Evolutionary conservation across 2,329 filamentous ascomycete species (phyloP), one percentile per base, ranked within the genome.

Genomic region (Thielaviopsis ethacetica): DNA sequence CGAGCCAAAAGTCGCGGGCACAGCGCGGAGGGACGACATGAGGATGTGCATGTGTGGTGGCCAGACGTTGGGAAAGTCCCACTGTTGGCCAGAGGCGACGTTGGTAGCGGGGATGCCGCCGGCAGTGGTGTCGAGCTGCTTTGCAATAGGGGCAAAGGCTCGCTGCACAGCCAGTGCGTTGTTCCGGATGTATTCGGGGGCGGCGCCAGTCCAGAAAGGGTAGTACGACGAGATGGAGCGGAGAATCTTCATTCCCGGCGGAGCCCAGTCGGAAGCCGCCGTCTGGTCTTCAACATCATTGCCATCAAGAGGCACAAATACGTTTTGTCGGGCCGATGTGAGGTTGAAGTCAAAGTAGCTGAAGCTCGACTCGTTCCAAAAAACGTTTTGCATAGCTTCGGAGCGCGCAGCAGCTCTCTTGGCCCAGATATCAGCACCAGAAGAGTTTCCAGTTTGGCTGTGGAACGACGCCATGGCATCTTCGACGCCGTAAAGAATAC

Each of bases 31-130:
- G 6, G 80, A 81, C 47, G 79, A 67, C 71, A 85, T 85, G 26
- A 85, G 71, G 51, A 82, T 73, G 68, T 86, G 80, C 71, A 82
- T 79, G 55, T 84, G 73, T 2, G 82, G 82, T 12, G 83, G 83
- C 83, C 83, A 86, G 26, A 85, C 83, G 64, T 82, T 85, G 0
- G 82, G 82, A 66, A 84, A 77, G 59, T 86, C 83, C 83, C 83
- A 86, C 66, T 86, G 83, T 71, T 86, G 77, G 15, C 78, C 78
- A 0, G 82, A 80, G 53, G 68, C 65, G 59, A 81, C 70, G 65
- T 85, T 85, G 3, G 81, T 84, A 0, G 83, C 79, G 1, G 82
- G 74, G 52, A 85, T 79, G 41, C 77, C 82, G 41, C 83, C 83
- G 0, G 69, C 67, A 13, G 75, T 74, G 30, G 69, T 66, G 12